A percentile compares a stretch with the other conserved stretches of the same genome.
Conservation (phyloP, 2,329 filamentous ascomycete genomes). For the Fusarium denticulatum region DNA sequence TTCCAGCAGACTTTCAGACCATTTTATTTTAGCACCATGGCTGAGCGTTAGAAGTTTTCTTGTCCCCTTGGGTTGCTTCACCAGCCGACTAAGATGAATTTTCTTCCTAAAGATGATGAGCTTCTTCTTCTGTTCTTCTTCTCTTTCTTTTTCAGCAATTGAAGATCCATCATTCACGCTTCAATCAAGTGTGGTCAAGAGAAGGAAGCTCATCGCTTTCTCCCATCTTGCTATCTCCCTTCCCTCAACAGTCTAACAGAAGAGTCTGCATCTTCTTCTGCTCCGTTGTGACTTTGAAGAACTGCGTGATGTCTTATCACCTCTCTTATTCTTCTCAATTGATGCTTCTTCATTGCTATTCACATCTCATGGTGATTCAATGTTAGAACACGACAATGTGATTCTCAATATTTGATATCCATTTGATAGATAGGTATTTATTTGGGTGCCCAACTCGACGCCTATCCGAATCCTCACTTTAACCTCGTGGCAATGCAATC, state of each 20-base stretch:
- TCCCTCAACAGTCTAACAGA: constrained; percentile 1
- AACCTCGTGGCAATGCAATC: constrained; percentile 71
- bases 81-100: constrained; percentile 24
- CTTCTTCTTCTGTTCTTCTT: neutral
- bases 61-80: neutral
- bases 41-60: neutral
- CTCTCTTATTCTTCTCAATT: neutral
- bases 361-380: constrained; percentile 7
- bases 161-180: neutral
- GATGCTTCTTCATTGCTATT: neutral
- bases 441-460: constrained; percentile 69
- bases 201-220: neutral
- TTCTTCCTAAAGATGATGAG: neutral
- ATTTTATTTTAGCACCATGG: neutral
- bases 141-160: neutral
- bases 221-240: neutral
- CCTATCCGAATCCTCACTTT: constrained; percentile 72
- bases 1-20: neutral
- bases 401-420: constrained; percentile 43
- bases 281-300: constrained; percentile 15
- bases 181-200: constrained; percentile 9
- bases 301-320: constrained; percentile 15
- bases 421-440: constrained; percentile 50
- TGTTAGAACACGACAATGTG: constrained; percentile 10
- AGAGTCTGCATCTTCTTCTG: constrained; percentile 2